Percentiles rank a stretch among this genome's conserved stretches.
phyloP scores from a whole-genome alignment of 805 yeast species.

The Wickerhamiella sorbophila region DNA sequence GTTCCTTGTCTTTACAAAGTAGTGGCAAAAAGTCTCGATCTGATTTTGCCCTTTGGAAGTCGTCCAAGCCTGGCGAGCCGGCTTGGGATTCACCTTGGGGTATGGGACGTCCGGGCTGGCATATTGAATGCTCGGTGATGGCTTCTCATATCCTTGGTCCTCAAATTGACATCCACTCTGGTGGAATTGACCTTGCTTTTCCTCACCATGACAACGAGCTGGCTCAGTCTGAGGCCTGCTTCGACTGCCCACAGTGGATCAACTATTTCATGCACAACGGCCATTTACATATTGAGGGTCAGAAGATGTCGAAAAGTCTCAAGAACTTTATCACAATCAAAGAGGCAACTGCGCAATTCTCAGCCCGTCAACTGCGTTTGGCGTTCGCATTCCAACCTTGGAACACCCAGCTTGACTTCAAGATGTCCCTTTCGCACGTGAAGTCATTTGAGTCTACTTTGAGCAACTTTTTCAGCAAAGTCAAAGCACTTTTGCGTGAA shows the following conservation, averaged over 20 bases:
- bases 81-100: conserved; percentile 96
- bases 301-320: conserved; percentile 90
- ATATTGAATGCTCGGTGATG: conserved; percentile 98
- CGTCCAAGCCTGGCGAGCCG: conserved; percentile 95
- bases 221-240: conserved; percentile 93
- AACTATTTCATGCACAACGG: conserved; percentile 95
- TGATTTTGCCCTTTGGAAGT: conserved; percentile 95
- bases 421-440: conserved; percentile 67
- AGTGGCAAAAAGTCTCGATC: conserved; percentile 56
- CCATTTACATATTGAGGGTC: conserved; percentile 95
- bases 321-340: conserved; percentile 91
- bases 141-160: conserved; percentile 78
- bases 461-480: conserved; percentile 70
- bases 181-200: conserved; percentile 94
- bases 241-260: conserved; percentile 85
- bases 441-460: conserved; percentile 58
- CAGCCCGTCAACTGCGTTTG: conserved; percentile 74
- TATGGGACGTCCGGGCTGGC: conserved; percentile 97
- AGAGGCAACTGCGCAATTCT: conserved; percentile 61
- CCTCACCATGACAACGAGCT: conserved; percentile 98
- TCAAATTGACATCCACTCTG: conserved; percentile 85
- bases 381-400: conserved; percentile 85
- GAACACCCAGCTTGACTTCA: conserved; percentile 88
- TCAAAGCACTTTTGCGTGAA: conserved; percentile 69
- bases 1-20: conserved; percentile 45